Base-by-base conservation (phyloP, 345 rosid species). In the Heritiera fomes region DNA sequence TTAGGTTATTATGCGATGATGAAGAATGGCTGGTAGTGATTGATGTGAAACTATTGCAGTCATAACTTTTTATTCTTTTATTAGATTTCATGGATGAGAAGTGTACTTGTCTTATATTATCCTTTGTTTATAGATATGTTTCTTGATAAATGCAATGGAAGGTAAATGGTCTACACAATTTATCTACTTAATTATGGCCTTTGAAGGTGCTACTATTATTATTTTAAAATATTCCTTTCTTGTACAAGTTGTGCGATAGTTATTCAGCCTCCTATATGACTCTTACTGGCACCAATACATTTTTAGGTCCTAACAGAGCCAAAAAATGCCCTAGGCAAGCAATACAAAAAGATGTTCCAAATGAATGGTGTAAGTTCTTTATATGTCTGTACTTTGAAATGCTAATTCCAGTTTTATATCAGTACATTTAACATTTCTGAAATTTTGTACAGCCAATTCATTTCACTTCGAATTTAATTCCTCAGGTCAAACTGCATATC, bases 261-360 rank as follows among this genome's bases (percentile, higher is more conserved):
- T 78, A 28, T 43, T 43, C 40, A 47, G 46, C 75, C 63, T 73
- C 15, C 20, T 10, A 23, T 71, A 18, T 28, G 64, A 41, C 23
- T 72, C 66, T 64, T 62, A 77, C 43, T 60, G 46, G 46, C 32
- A 47, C 60, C 70, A 47, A 74, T 81, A 66, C 74, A 13, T 67
- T 46, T 87, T 80, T 78, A 96, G 98, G 97, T 96, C 70, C 84
- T 96, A 79, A 89, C 97, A 0, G 98, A 96, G 81, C 99, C 98
- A 53, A 96, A 92, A 84, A 96, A 96, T 85, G 98, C 99, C 49
- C 89, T 96, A 63, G 95, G 94, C 69, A 96, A 92, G 93, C 99
- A 96, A 81, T 96, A 96, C 88, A 90, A 80, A 86, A 96, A 90
- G 88, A 85, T 94, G 93, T 96, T 94, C 86, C 91, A 90, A 84